These are phyloP conservation scores for Neoboletus magnificus DNA, from an alignment of 768 basidiomycete genomes.

Conservation along the genomic window DNA sequence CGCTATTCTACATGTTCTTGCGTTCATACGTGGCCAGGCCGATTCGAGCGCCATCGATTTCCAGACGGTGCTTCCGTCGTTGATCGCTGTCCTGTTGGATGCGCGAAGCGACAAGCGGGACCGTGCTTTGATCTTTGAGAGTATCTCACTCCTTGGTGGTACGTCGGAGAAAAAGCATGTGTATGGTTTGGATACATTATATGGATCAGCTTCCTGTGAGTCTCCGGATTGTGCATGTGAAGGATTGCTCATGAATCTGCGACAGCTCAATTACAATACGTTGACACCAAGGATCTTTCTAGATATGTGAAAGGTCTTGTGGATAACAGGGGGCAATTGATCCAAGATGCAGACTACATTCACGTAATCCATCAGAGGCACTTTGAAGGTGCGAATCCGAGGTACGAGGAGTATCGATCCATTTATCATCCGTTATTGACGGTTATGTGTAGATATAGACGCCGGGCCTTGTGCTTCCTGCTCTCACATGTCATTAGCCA, in stretches of 20 bases:
- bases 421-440: conserved; percentile 34
- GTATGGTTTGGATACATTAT: conserved; percentile 72
- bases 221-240: not conserved
- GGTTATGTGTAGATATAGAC: conserved; percentile 52
- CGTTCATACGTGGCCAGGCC: conserved; percentile 75
- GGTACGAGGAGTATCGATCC: conserved; percentile 30
- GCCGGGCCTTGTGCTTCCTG: conserved; percentile 69
- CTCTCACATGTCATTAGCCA: conserved; percentile 75
- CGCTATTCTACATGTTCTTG: conserved; percentile 71
- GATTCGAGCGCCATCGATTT: conserved; percentile 64
- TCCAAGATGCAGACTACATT: conserved; percentile 58
- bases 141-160: conserved; percentile 47
- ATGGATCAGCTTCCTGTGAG: conserved; percentile 60
- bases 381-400: conserved; percentile 43
- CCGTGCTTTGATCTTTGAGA: conserved; percentile 45
- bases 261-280: conserved; percentile 56
- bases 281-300: conserved; percentile 61
- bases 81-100: conserved; percentile 55
- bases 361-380: conserved; percentile 58
- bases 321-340: conserved; percentile 51
- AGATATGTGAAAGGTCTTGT: conserved; percentile 54
- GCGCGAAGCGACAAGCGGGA: conserved; percentile 27
- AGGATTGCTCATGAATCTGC: conserved; percentile 19
- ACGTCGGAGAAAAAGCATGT: conserved; percentile 44
- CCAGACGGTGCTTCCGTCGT: conserved; percentile 69